These are phyloP conservation scores for Dinochytrium kinnereticum DNA, from an alignment of 371 early-diverging fungal genomes.

Conservation along the genomic window DNA sequence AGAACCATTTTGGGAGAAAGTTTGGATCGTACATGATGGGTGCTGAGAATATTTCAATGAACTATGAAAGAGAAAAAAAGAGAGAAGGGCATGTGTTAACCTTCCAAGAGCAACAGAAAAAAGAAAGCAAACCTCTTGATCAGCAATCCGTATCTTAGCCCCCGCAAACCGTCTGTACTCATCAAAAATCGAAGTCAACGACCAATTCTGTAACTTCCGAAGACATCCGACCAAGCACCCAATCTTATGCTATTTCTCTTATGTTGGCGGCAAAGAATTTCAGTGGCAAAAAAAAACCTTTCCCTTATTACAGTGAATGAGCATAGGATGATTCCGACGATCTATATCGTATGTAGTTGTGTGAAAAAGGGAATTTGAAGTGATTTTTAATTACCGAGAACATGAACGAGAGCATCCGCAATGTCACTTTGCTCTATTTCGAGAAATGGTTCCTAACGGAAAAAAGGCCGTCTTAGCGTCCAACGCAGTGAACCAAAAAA, in stretches of 20 bases:
- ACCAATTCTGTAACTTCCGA: constrained; percentile 92
- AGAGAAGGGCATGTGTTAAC: background rate
- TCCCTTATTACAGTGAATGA: constrained; percentile 94
- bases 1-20: constrained; percentile 40
- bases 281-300: constrained; percentile 59
- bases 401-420: constrained; percentile 73
- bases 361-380: too few relatives aligned
- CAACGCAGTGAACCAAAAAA: background rate
- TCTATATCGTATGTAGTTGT: constrained; percentile 47
- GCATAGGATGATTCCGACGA: constrained; percentile 77
- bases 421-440: constrained; percentile 86
- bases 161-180: constrained; percentile 94
- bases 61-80: constrained; percentile 26
- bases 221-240: constrained; percentile 94
- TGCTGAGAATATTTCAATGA: constrained; percentile 44
- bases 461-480: background rate
- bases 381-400: constrained; percentile 67
- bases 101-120: background rate
- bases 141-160: constrained; percentile 83
- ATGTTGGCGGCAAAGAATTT: background rate
- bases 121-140: constrained; percentile 78
- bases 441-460: constrained; percentile 89
- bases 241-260: constrained; percentile 72
- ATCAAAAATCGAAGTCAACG: constrained; percentile 93
- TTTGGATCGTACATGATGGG: constrained; percentile 33